Evolutionary conservation across 1,284 basidiomycete species (phyloP), one percentile per base, ranked within the genome.

Genomic region (Ustilago loliicola): DNA sequence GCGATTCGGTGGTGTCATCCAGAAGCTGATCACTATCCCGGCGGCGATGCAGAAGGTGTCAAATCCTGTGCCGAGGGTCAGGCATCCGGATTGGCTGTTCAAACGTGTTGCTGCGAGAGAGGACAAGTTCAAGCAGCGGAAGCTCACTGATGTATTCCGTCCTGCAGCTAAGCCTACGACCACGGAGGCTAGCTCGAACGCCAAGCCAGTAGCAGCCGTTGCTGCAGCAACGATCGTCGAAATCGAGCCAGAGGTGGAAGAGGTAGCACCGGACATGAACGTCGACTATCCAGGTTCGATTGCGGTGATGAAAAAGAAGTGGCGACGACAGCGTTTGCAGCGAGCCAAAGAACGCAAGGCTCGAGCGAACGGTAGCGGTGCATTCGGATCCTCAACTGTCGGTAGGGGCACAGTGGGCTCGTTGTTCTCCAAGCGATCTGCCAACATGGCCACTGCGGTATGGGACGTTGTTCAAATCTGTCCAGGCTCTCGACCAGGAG

Each of bases 11-110:
- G 96, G 95, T 1, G 97, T 99, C 78, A 96, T 99, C 70, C 97
- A 99, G 88, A 99, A 99, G 86, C 89, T 99, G 62, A 99, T 99
- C 87, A 99, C 97, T 3, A 99, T 99, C 81, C 97, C 97, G 9
- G 97, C 97, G 5, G 97, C 97, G 0, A 93, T 99, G 91, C 97
- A 99, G 87, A 96, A 96, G 84, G 94, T 99, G 42, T 87, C 93
- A 11, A 99, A 99, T 85, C 97, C 97, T 0, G 97, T 99, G 1
- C 94, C 96, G 15, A 91, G 97, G 23, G 93, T 99, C 70, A 91
- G 92, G 15, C 97, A 99, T 88, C 97, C 97, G 0, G 97, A 99
- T 86, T 99, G 97, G 97, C 89, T 99, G 42, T 93, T 94, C 87
- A 92, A 93, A 61, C 90, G 97, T 36, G 94, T 99, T 19, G 93